Percentiles rank a stretch among this genome's conserved stretches.
Evolutionary conservation across 2,329 filamentous ascomycete species (phyloP).

Genomic region (Monosporascus sp.): DNA sequence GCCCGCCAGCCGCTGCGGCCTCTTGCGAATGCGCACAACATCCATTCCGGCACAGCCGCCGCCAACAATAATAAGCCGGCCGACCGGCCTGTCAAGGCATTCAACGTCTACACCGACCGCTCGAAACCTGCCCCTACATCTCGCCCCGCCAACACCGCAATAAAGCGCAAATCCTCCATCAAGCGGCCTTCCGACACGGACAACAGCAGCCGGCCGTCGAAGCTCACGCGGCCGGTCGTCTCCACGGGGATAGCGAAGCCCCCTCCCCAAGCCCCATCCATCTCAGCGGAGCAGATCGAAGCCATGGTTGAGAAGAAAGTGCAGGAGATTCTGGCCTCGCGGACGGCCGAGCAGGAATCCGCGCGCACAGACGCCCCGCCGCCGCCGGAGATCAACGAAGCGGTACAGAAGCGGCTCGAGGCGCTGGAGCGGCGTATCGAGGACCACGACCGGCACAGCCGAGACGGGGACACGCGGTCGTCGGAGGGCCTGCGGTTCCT

Average conservation of each 20-base stretch:
- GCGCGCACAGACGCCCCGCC: slow-evolving; percentile 41
- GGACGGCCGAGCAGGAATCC: slow-evolving; percentile 34
- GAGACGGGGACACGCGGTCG: slow-evolving; percentile 63
- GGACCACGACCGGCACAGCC: slow-evolving; percentile 45
- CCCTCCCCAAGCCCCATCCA: slow-evolving; percentile 21
- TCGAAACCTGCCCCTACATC: slow-evolving; percentile 38
- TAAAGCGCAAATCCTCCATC: slow-evolving; percentile 18
- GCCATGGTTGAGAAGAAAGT: slow-evolving; percentile 91
- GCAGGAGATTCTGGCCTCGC: slow-evolving; percentile 79
- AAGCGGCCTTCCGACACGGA: slow-evolving; percentile 35
- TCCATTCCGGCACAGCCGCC: slow-evolving; percentile 55
- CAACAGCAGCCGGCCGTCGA: slow-evolving; percentile 24
- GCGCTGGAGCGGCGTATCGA: slow-evolving; percentile 84
- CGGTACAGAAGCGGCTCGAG: slow-evolving; percentile 76
- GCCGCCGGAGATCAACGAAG: slow-evolving; percentile 60
- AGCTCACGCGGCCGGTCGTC: slow-evolving; percentile 21
- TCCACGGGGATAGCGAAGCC: slow-evolving; percentile 12
- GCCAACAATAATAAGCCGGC: slow-evolving; percentile 48
- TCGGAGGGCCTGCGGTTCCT: slow-evolving; percentile 78
- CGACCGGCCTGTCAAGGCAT: slow-evolving; percentile 74
- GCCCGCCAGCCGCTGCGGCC: slow-evolving; percentile 73
- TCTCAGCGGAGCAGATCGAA: slow-evolving; percentile 75
- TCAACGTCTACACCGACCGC: slow-evolving; percentile 81
- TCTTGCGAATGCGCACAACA: slow-evolving; percentile 70
- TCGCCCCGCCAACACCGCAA: slow-evolving; percentile 11